These are phyloP conservation scores for Kondoa malvinella DNA, from an alignment of 768 basidiomycete genomes.

Conservation along the genomic window DNA sequence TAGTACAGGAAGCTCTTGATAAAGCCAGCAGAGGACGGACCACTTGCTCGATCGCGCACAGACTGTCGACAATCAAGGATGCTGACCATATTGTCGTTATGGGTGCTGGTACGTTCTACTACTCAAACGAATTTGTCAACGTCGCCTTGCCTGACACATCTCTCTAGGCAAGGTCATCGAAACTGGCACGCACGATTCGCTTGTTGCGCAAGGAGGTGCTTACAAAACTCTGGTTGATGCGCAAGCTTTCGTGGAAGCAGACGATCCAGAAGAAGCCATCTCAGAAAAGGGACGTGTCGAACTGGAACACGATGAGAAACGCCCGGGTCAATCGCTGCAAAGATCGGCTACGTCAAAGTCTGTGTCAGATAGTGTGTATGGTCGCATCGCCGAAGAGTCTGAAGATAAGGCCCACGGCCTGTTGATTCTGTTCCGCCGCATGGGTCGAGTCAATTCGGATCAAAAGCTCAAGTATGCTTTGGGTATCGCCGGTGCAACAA, in stretches of 20 bases:
- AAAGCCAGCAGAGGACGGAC: constrained; percentile 36
- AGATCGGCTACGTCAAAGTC: constrained; percentile 13
- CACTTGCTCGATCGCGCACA: constrained; percentile 35
- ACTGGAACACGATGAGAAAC: constrained; percentile 16
- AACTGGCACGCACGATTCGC: constrained; percentile 27
- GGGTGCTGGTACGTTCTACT: constrained; percentile 35
- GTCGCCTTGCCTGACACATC: too few relatives aligned
- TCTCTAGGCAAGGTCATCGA: constrained; percentile 28
- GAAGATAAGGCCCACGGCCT: background rate
- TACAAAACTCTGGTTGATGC: constrained; percentile 61
- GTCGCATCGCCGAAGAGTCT: too few relatives aligned
- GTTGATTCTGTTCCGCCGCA: constrained; percentile 9
- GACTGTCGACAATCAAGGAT: constrained; percentile 34
- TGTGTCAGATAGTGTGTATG: too few relatives aligned
- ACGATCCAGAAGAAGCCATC: constrained; percentile 1
- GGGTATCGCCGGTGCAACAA: constrained; percentile 13
- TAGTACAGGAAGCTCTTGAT: constrained; percentile 37
- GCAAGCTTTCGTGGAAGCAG: constrained; percentile 42
- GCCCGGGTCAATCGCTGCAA: too few relatives aligned
- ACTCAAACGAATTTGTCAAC: too few relatives aligned
- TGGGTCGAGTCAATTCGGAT: constrained; percentile 16
- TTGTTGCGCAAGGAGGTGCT: constrained; percentile 47
- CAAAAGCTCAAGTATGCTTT: constrained; percentile 16
- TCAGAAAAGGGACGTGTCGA: constrained; percentile 17
- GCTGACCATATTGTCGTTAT: constrained; percentile 36